Evolutionary conservation across 106 monocot species (phyloP), one percentile per base, ranked within the genome.

Genomic region (Platanthera guangdongensis): DNA sequence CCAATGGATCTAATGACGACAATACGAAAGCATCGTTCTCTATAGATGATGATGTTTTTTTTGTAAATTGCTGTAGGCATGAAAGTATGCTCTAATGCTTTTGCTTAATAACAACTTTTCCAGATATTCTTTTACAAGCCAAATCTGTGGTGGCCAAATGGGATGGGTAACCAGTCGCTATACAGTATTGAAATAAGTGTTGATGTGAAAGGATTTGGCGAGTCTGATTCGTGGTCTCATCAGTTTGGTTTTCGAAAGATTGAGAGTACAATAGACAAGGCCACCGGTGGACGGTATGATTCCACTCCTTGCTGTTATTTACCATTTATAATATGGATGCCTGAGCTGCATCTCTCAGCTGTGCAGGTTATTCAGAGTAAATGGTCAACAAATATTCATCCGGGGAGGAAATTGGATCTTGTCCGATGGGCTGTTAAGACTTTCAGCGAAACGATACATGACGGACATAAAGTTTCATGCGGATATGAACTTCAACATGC

Each of bases 91-190:
- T 39, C 65, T 21, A 60, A 60, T 60, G 9, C 65, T 30, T 8
- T n/a, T 65, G 25, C 32, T 65, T 65, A 32, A 11, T 47, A 47
- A 47, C 16, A 6, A 70, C 14, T 80, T 85, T 39, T 74, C 18
- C 77, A 99, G 97, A 75, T 92, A 22, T 97, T 99, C 82, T 99
- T 99, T 78, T 99, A 99, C 69, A 99, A 94, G 80, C 97, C 97
- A 22, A 88, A 90, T 55, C 82, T 99, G 71, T 99, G 94, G 97
- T 99, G 97, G 97, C 97, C 97, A 57, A 99, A 99, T 90, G 97
- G 97, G 51, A 99, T 99, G 97, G 97, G 97, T 15, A 82, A 90
- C 39, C 97, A 99, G 60, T 90, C 83, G n/a, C 63, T 99, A 63
- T 99, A 99, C 64, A 81, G 88, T 90, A 88, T 99, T 62, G 83